Percentiles rank a stretch among this genome's conserved stretches.
Conservation (phyloP, 1,139 yeast genomes). For the Kluyveromyces sp. region DNA sequence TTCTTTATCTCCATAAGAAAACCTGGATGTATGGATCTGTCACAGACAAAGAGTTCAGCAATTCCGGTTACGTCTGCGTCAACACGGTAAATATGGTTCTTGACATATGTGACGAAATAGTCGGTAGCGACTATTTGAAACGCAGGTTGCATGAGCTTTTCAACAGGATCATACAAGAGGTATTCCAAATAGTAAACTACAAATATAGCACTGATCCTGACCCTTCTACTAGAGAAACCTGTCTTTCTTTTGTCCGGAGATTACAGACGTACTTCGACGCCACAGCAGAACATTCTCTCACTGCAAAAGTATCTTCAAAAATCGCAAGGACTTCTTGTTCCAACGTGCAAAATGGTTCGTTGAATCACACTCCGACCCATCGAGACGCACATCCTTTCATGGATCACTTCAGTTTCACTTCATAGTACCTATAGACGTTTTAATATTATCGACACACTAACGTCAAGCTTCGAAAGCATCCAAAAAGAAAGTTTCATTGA, state of each 20-base stretch:
- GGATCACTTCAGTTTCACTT: neutral
- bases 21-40: constrained; percentile 1
- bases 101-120: neutral
- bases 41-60: neutral
- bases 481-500: neutral
- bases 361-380: neutral
- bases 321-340: neutral
- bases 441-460: neutral
- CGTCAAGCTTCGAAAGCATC: neutral
- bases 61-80: neutral
- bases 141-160: neutral
- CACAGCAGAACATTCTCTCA: neutral
- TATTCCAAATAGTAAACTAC: neutral
- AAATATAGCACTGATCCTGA: neutral
- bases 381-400: neutral
- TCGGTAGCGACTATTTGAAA: neutral
- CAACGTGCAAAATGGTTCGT: neutral
- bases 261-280: neutral
- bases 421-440: neutral
- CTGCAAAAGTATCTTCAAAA: neutral
- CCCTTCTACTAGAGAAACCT: neutral
- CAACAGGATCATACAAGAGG: constrained; percentile 1
- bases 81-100: neutral
- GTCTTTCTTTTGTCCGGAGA: neutral
- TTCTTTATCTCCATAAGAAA: constrained; percentile 1